These are phyloP conservation scores for Arabidopsis arenosa DNA, from an alignment of 345 rosid species.

Conservation along the genomic window DNA sequence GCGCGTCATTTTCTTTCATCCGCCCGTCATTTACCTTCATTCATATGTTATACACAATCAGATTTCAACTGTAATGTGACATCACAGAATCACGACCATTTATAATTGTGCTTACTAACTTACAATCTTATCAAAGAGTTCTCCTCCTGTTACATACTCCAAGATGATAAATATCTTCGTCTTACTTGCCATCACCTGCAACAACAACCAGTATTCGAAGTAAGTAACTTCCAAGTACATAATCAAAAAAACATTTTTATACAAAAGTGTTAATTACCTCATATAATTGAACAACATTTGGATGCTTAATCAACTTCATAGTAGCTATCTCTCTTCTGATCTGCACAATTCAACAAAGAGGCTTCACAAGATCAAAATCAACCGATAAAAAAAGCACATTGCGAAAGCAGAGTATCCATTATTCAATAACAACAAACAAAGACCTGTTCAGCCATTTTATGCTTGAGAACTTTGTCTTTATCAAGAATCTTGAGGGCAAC, in stretches of 20 bases:
- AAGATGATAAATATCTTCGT: slow-evolving; percentile 71
- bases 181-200: slow-evolving; percentile 82
- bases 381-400: slow-evolving; percentile 1
- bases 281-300: slow-evolving; percentile 78
- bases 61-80: slow-evolving; percentile 2
- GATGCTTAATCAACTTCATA: slow-evolving; percentile 95
- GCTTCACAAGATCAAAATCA: slow-evolving; percentile 1
- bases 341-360: slow-evolving; percentile 51
- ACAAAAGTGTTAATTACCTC: slow-evolving; percentile 56
- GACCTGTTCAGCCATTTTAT: slow-evolving; percentile 99
- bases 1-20: slow-evolving; percentile 88
- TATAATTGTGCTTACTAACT: slow-evolving; percentile 34
- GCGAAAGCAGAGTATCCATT: background rate
- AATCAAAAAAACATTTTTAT: background rate
- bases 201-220: slow-evolving; percentile 11
- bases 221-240: background rate
- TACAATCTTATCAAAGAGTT: slow-evolving; percentile 82
- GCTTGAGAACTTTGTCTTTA: slow-evolving; percentile 93
- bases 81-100: background rate
- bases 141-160: slow-evolving; percentile 84
- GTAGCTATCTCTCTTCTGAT: slow-evolving; percentile 89
- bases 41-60: background rate
- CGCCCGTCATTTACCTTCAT: slow-evolving; percentile 86
- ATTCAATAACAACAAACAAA: background rate
- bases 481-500: slow-evolving; percentile 97